Percentiles rank a stretch among this genome's conserved stretches.
Conservation (phyloP, 805 yeast species). For the Candida pseudoglaebosa region DNA sequence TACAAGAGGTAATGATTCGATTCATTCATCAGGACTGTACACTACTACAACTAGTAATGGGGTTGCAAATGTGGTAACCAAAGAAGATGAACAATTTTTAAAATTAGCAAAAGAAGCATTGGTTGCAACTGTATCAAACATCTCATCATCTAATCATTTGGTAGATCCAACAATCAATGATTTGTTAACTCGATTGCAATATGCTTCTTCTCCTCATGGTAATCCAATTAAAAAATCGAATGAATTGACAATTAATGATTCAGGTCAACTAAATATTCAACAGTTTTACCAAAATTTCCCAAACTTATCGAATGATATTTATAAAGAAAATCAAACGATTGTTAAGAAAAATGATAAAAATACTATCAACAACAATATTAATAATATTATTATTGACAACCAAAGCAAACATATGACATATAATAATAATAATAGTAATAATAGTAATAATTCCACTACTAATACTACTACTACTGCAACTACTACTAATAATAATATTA, state of each 20-base stretch:
- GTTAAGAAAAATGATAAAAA: neutral
- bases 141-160: conserved; percentile 21
- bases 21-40: neutral
- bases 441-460: too few relatives aligned
- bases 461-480: too few relatives aligned
- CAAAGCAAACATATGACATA: too few relatives aligned
- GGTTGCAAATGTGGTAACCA: too few relatives aligned
- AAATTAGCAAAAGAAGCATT: conserved; percentile 60
- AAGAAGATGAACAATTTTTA: conserved; percentile 52
- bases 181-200: conserved; percentile 54
- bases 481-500: too few relatives aligned
- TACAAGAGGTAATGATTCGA: neutral
- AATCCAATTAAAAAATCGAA: conserved; percentile 38
- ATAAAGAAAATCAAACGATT: conserved; percentile 13
- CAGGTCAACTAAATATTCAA: conserved; percentile 41
- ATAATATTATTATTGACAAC: too few relatives aligned
- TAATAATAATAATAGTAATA: too few relatives aligned
- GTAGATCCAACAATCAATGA: conserved; percentile 64
- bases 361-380: too few relatives aligned
- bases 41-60: neutral
- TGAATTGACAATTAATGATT: conserved; percentile 31
- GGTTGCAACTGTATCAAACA: conserved; percentile 46
- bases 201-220: conserved; percentile 57
- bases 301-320: conserved; percentile 39
- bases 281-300: conserved; percentile 41